These are phyloP conservation scores for Dothideomycetidae sp. DNA, from an alignment of 2,329 filamentous ascomycete genomes.

Conservation along the genomic window DNA sequence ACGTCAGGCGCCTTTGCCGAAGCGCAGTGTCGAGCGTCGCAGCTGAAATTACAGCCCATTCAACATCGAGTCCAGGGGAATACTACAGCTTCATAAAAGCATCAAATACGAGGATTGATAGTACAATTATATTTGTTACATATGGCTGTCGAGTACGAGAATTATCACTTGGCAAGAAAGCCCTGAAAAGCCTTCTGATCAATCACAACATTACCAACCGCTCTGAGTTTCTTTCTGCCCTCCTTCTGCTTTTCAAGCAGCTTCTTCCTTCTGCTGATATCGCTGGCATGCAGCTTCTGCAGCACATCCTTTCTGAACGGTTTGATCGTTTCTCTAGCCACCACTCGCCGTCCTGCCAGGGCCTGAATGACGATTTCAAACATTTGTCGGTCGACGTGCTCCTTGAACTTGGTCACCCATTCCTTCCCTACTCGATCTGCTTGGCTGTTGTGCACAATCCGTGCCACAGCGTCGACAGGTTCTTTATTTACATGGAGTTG, in stretches of 20 bases:
- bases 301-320: conserved; percentile 92
- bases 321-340: conserved; percentile 90
- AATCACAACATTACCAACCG: conserved; percentile 82
- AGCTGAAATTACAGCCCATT: too few species aligned
- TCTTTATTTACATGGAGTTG: conserved; percentile 87
- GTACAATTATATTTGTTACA: too few species aligned
- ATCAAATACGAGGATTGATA: too few species aligned
- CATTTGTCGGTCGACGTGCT: conserved; percentile 92
- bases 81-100: too few species aligned
- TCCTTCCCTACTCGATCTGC: conserved; percentile 63
- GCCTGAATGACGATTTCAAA: conserved; percentile 96
- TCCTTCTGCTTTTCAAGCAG: conserved; percentile 94
- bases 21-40: too few species aligned
- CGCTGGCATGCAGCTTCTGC: conserved; percentile 81
- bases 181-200: conserved; percentile 91
- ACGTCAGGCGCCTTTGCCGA: too few species aligned
- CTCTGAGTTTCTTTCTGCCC: conserved; percentile 71
- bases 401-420: conserved; percentile 94
- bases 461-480: conserved; percentile 86
- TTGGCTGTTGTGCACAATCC: conserved; percentile 73
- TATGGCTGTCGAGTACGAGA: background rate
- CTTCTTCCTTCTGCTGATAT: conserved; percentile 70
- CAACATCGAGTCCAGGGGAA: too few species aligned
- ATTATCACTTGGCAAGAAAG: conserved; percentile 64
- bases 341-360: conserved; percentile 54